These are phyloP conservation scores for Neurospora africana DNA, from an alignment of 495 filamentous ascomycete genomes.

Conservation along the genomic window DNA sequence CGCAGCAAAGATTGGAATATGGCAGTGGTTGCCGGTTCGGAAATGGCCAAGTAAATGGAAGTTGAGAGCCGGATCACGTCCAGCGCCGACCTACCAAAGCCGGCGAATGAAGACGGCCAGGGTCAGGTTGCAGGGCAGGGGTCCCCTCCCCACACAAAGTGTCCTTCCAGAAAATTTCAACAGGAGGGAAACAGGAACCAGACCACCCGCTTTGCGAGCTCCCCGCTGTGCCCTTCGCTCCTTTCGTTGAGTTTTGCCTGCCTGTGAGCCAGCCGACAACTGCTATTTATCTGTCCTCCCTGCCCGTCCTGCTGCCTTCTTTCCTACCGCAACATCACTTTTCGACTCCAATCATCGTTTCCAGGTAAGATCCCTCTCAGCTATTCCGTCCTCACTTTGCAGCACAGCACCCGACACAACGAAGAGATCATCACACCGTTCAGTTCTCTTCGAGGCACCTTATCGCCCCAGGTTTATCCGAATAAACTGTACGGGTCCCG, in stretches of 20 bases:
- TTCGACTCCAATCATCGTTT: neutral
- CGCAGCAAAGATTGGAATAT: neutral
- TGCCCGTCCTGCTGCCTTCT: neutral
- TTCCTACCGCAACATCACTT: neutral
- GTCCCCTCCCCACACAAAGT: conserved; percentile 17
- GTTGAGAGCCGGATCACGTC: neutral
- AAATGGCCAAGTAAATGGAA: neutral
- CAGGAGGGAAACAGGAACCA: neutral
- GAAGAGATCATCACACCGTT: neutral
- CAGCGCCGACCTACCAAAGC: neutral
- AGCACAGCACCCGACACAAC: neutral
- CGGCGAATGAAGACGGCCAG: neutral
- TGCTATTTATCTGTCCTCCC: neutral
- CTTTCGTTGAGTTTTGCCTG: neutral
- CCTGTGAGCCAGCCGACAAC: neutral
- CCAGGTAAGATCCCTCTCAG: neutral
- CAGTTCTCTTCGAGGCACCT: neutral
- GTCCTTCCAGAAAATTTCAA: conserved; percentile 25
- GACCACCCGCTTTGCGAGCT: neutral
- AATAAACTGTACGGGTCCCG: neutral
- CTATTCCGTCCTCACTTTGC: neutral
- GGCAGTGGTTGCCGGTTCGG: neutral
- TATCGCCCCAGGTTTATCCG: neutral
- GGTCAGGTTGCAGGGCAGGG: conserved; percentile 8
- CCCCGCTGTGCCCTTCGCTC: neutral